A percentile compares a stretch with the other conserved stretches of the same genome.
Conservation (phyloP, 1,284 basidiomycete genomes). For the Pyrrhoderma lamaoense region DNA sequence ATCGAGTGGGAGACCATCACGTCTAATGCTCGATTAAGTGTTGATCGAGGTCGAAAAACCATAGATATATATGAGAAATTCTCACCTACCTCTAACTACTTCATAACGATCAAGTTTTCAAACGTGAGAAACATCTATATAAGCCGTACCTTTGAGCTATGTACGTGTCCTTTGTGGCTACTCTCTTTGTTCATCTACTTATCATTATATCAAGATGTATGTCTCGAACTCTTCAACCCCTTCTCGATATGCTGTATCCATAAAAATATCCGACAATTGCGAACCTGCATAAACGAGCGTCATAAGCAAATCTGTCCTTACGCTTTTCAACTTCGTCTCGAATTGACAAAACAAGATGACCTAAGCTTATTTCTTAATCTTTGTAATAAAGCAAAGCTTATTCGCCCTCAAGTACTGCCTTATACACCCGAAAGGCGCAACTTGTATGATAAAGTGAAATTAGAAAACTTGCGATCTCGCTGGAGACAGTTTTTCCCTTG, state of each 20-base stretch:
- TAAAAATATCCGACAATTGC: constrained; percentile 48
- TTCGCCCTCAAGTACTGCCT: constrained; percentile 27
- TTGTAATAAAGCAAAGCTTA: constrained; percentile 47
- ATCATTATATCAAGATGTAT: constrained; percentile 34
- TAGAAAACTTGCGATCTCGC: constrained; percentile 37
- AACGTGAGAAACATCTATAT: constrained; percentile 53
- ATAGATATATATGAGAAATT: too few relatives aligned
- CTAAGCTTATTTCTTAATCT: constrained; percentile 41
- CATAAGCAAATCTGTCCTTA: constrained; percentile 55
- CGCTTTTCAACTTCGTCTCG: constrained; percentile 54
- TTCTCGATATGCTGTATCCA: constrained; percentile 52
- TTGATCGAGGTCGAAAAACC: too few relatives aligned
- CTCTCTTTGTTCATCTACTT: not conserved
- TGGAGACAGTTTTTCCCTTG: constrained; percentile 35
- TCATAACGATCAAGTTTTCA: constrained; percentile 46
- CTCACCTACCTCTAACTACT: too few relatives aligned
- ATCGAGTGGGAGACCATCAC: too few relatives aligned
- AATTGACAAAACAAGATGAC: constrained; percentile 34
- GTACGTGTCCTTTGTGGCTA: constrained; percentile 27
- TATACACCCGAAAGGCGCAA: constrained; percentile 44
- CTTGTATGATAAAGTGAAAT: constrained; percentile 40
- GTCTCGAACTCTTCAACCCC: constrained; percentile 53
- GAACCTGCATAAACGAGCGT: constrained; percentile 45
- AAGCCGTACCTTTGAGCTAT: constrained; percentile 43
- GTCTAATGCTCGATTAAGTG: too few relatives aligned